Evolutionary conservation across 768 basidiomycete species (phyloP), one percentile per base, ranked within the genome.

Genomic region (Amanita muscaria): DNA sequence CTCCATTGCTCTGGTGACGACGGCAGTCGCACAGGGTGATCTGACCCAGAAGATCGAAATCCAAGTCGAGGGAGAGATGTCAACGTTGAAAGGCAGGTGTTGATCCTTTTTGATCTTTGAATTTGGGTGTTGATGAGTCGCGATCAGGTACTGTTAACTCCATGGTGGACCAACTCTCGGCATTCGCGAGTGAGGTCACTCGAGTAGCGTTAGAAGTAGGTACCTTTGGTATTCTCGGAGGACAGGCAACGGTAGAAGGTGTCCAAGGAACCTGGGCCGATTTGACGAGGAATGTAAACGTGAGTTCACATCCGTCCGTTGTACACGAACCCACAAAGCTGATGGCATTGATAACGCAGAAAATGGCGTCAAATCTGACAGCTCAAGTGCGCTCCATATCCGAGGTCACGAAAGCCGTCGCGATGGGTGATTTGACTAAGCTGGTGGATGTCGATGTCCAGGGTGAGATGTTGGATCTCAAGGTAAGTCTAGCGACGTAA

Each of bases 191-290:
- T 2, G 89, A 92, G 51, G 78, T 86, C 22, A 86, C 81, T 4
- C 72, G 86, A 50, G 84, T 94, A 38, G 88, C 90, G 1, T 63
- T 88, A 58, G 89, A 92, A 54, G 89, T 92, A 55, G 90, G 90
- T 18, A 91, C 90, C 3, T 83, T 91, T 54, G 90, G 87, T 57
- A 88, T 88, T 35, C 68, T 93, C 52, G 90, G 92, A 49, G 90
- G 90, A 43, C 89, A 93, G 57, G 92, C 92, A 8, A 78, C 74
- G 25, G 92, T 94, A 27, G 82, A 87, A 50, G 88, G 88, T 56
- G 90, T 92, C 0, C 86, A 91, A 59, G 92, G 92, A 14, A 91
- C 90, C 6, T 96, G 92, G 92, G 80, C 83, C 15, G 85, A 88
- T 57, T 69, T 96, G 60, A 93, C 90, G 1, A 68, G 83, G 46